Conservation (phyloP, 345 rosid species). For the Eucalyptus caleyi region DNA sequence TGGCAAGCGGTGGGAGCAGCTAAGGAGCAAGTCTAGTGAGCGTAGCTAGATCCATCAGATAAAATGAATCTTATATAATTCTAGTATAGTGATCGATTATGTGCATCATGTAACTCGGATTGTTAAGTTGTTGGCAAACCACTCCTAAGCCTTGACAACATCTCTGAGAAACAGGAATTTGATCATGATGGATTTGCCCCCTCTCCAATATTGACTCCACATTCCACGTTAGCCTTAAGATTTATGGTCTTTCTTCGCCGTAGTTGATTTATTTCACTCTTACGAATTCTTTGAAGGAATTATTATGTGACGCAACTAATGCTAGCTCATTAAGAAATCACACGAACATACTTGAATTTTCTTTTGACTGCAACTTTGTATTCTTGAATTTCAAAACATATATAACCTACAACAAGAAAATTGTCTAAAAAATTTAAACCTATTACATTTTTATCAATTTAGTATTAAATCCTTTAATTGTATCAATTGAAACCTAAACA, state of each 20-base stretch:
- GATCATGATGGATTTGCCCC: background rate
- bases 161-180: background rate
- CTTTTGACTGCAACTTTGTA: background rate
- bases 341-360: background rate
- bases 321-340: background rate
- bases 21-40: background rate
- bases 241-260: background rate
- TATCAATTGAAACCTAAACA: background rate
- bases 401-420: too few relatives aligned
- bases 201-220: background rate
- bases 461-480: too few relatives aligned
- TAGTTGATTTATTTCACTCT: background rate
- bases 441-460: fast-evolving
- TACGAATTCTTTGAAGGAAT: background rate
- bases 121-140: background rate
- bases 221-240: background rate
- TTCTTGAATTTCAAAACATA: background rate
- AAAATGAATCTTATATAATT: background rate
- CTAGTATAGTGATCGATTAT: background rate
- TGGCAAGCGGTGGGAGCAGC: background rate
- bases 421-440: too few relatives aligned
- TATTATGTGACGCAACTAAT: background rate
- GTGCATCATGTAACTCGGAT: background rate
- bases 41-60: background rate
- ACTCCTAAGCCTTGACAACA: background rate